phyloP scores from a whole-genome alignment of 129 eudicot genomes.

The Centella asiatica region DNA sequence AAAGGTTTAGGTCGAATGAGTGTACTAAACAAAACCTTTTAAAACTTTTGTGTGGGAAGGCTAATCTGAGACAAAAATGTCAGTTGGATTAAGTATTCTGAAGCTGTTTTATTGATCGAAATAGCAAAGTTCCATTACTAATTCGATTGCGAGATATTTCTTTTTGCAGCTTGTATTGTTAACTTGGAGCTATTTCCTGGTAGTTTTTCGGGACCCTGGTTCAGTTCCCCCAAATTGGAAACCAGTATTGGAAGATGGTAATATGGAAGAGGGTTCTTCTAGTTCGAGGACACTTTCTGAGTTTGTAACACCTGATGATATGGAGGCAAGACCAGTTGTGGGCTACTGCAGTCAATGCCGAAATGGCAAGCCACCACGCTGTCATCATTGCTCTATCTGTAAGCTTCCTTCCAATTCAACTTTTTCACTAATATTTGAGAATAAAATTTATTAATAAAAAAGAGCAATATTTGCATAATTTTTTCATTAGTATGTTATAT shows the following conservation, averaged over 20 bases:
- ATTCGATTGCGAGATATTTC: conserved; percentile 1
- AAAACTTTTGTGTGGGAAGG: too few species aligned
- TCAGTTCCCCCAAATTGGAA: conserved; percentile 84
- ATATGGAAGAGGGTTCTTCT: too few species aligned
- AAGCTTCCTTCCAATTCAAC: conserved; percentile 17
- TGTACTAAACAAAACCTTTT: too few species aligned
- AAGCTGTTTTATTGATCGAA: too few species aligned
- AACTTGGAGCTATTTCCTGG: conserved; percentile 81
- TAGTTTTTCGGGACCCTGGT: conserved; percentile 71
- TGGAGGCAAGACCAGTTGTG: conserved; percentile 31
- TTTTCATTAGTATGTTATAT: too few species aligned
- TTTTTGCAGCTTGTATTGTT: conserved; percentile 61
- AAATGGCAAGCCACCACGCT: conserved; percentile 88
- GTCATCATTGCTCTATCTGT: conserved; percentile 95
- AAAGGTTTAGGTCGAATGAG: too few species aligned
- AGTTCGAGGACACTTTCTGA: conserved; percentile 14
- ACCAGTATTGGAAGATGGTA: conserved; percentile 34
- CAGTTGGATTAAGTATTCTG: too few species aligned
- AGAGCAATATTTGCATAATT: too few species aligned
- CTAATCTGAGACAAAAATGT: too few species aligned
- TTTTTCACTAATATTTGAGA: neutral
- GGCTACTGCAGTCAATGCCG: conserved; percentile 56
- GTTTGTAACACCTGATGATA: conserved; percentile 21
- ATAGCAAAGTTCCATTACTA: neutral
- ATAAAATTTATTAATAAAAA: too few species aligned